Evolutionary conservation across 257 asterid genomes (phyloP), one percentile per base, ranked within the genome.

Genomic region (Galeopsis tetrahit): DNA sequence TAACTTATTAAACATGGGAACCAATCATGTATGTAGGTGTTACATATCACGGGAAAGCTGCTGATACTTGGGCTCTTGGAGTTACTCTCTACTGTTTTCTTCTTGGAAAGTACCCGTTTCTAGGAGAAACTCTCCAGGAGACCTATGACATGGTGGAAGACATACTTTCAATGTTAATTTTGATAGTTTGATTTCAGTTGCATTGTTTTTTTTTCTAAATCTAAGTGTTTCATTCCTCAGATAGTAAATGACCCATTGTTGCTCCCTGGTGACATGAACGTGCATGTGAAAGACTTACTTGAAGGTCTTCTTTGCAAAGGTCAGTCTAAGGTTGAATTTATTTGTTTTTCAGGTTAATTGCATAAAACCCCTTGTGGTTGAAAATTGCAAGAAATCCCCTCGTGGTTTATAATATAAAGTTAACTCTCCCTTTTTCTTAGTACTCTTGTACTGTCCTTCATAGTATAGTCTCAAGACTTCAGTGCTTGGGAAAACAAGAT

Each of bases 221-320:
- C 59, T 15, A 5, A 17, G 31, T 60, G 4, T 77, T 64, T 55
- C 59, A 69, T 36, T 56, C 14, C 35, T 46, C 91, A 90, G 98
- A 95, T 95, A 69, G 99, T 92, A 78, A 83, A 90, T 66, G 77
- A 92, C 78, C 84, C 95, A 0, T 61, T 95, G 80, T 21, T 64
- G 78, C 89, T 88, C 66, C 97, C 97, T 36, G 88, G 76, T 67
- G 86, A 71, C 69, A 82, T 89, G 94, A 84, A 86, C 83, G 96
- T 88, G 7, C 82, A 84, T 46, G 85, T 92, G 83, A 92, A 82
- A 73, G 82, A 87, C 85, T 83, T 95, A 43, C 80, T 92, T 4
- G 89, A 92, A 80, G 97, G 99, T 49, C 96, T 92, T 76, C 99
- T 95, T 39, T 86, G 96, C 88, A 95, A 95, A 92, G 98, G 98